Base-by-base conservation (phyloP, 2,329 filamentous ascomycete genomes). In the Apiospora phragmitis region DNA sequence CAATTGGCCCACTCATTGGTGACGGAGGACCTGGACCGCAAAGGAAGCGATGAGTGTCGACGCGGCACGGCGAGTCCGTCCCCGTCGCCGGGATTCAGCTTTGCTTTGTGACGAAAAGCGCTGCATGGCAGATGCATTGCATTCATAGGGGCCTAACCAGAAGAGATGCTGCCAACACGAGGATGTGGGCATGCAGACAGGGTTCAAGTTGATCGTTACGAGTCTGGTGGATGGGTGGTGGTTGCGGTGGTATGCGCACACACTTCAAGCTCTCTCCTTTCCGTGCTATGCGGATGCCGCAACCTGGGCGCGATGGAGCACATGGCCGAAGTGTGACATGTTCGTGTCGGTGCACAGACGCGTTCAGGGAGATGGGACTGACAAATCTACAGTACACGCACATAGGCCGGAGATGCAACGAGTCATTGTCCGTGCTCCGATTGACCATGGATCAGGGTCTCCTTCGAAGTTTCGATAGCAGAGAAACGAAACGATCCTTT, bases 401-500 rank as follows among this genome's bases (percentile, higher is more conserved):
- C n/a, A n/a, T n/a, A 62, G 55, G 55, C 55, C 55, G 55, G 55
- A 62, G 55, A 38, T 62, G 55, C 55, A 62, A 38, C 55, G 55
- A 62, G 55, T 62, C 55, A 62, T 62, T 62, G 55, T 62, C 55
- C 24, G 55, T 62, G 55, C 55, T 62, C 55, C 55, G 55, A 62
- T 62, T 62, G 32, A 38, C 24, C 55, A 62, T 62, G 55, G 55
- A 62, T 62, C 55, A 62, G 55, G 55, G 55, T 38, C 55, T 38
- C 55, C 38, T 62, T 62, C 55, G 55, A 62, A 62, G 55, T 62
- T 38, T 62, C 55, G 55, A 62, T 62, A 62, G 55, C 55, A 62
- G 29, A 47, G 55, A 62, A 62, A 62, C 55, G 55, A 62, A 62
- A 62, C 55, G 55, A 62, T 62, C 55, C 55, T 62, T 62, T 62